Evolutionary conservation across 371 early-diverging fungal species (phyloP).

Genomic region (Mortierella sp.): DNA sequence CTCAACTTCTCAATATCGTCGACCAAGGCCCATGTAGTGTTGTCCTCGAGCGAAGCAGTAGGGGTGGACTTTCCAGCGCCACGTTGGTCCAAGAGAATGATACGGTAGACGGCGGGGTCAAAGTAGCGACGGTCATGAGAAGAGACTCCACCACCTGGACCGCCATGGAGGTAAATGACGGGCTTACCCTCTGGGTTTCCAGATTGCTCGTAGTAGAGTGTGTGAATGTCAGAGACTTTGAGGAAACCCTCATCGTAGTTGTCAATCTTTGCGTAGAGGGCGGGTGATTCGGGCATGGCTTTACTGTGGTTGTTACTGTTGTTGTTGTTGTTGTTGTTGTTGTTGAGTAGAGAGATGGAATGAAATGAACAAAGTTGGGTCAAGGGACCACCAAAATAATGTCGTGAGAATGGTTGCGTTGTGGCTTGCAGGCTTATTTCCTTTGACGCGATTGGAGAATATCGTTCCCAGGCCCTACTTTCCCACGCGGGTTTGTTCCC

Average conservation of each 20-base stretch:
- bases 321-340: neutral
- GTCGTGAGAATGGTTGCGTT: neutral
- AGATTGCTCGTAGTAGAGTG: conserved; percentile 62
- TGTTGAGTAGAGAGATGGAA: neutral
- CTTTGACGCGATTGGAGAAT: neutral
- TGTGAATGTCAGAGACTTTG: conserved; percentile 66
- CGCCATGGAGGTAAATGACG: conserved; percentile 71
- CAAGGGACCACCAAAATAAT: neutral
- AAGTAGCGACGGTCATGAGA: conserved; percentile 71
- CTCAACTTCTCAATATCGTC: conserved; percentile 70
- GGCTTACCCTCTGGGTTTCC: conserved; percentile 60
- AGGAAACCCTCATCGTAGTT: conserved; percentile 64
- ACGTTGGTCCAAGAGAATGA: conserved; percentile 74
- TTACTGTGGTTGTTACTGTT: no score
- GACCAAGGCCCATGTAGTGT: conserved; percentile 69
- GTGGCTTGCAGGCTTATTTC: neutral
- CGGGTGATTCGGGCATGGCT: conserved; percentile 49
- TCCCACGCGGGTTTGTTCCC: neutral
- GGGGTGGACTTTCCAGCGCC: conserved; percentile 76
- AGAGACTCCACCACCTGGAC: conserved; percentile 58
- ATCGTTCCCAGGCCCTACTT: neutral
- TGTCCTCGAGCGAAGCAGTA: conserved; percentile 65
- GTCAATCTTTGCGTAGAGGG: conserved; percentile 66
- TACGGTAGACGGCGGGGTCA: conserved; percentile 69
- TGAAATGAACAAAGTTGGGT: conserved; percentile 1